phyloP scores from a whole-genome alignment of 2,329 filamentous ascomycete genomes.

The Ophiostoma triangulosporum region DNA sequence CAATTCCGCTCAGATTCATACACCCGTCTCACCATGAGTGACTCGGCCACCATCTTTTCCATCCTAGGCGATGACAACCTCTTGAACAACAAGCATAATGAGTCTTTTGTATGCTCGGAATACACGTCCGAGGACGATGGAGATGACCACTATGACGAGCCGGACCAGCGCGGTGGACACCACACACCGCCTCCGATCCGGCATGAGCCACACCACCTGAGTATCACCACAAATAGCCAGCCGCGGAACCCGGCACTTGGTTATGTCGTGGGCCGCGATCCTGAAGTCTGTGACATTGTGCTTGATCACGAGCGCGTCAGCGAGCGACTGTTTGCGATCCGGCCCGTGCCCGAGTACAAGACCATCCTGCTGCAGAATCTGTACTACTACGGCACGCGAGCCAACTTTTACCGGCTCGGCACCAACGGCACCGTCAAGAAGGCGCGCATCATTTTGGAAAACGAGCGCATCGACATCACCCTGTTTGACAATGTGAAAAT shows the following conservation, averaged over 20 bases:
- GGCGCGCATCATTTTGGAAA: not conserved
- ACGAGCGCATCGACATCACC: not conserved
- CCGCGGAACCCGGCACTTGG: conserved; percentile 1
- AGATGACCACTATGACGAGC: not conserved
- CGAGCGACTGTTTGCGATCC: conserved; percentile 2
- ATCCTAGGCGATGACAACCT: not conserved
- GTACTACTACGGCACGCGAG: not conserved
- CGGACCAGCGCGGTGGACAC: not conserved
- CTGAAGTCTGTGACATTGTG: conserved; percentile 2
- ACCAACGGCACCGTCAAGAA: not conserved
- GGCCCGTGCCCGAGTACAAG: not conserved
- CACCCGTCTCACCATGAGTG: not conserved
- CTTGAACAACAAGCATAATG: not conserved
- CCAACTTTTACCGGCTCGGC: not conserved
- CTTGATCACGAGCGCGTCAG: not conserved
- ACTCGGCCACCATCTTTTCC: not conserved
- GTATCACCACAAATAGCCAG: not conserved
- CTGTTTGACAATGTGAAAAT: conserved; percentile 1
- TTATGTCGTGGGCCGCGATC: conserved; percentile 5
- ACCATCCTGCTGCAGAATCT: not conserved
- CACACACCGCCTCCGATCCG: not conserved
- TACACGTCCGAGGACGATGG: not conserved
- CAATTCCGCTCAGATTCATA: not conserved
- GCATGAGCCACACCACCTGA: not conserved
- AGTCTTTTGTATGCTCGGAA: not conserved